phyloP scores from a whole-genome alignment of 352 stramenopile genomes.

The Nothophytophthora sp. region DNA sequence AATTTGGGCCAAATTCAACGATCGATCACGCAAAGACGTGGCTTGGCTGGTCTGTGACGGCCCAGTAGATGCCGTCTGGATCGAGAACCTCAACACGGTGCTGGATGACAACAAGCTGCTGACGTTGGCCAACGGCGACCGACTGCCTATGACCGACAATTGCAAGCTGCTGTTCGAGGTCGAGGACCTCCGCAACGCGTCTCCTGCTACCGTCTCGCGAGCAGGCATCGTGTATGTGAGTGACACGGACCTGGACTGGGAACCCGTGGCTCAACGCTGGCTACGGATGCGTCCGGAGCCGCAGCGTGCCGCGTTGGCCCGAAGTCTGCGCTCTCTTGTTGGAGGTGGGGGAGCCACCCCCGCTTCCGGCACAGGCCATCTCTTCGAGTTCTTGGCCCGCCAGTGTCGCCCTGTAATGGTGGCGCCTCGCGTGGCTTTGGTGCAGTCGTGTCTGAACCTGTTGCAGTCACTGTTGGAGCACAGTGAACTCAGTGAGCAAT shows the following conservation, averaged over 20 bases:
- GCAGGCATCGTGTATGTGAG: slow-evolving; percentile 93
- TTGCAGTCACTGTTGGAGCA: slow-evolving; percentile 55
- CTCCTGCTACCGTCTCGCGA: slow-evolving; percentile 90
- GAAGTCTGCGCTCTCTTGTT: slow-evolving; percentile 57
- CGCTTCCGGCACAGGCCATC: slow-evolving; percentile 33
- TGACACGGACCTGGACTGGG: slow-evolving; percentile 76
- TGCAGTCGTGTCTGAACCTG: slow-evolving; percentile 74
- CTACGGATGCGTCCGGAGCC: slow-evolving; percentile 46
- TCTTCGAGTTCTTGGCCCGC: slow-evolving; percentile 74
- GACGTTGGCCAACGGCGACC: slow-evolving; percentile 92
- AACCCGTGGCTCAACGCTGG: slow-evolving; percentile 68
- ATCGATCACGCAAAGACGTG: slow-evolving; percentile 76
- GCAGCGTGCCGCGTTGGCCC: slow-evolving; percentile 45
- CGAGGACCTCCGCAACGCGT: slow-evolving; percentile 91
- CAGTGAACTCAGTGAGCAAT: slow-evolving; percentile 62
- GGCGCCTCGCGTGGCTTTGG: slow-evolving; percentile 66
- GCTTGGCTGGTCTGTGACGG: slow-evolving; percentile 94
- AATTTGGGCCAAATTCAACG: slow-evolving; percentile 90
- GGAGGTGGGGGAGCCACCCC: slow-evolving; percentile 15
- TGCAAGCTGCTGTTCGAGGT: slow-evolving; percentile 94
- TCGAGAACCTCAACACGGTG: slow-evolving; percentile 96
- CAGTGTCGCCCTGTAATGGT: slow-evolving; percentile 73
- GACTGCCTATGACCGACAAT: slow-evolving; percentile 89
- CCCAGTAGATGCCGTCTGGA: slow-evolving; percentile 94
- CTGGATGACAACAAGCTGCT: slow-evolving; percentile 95